Percentiles rank a stretch among this genome's conserved stretches.
These are phyloP conservation scores for Cladosporium sp. DNA, from an alignment of 2,329 filamentous ascomycete species.

Conservation along the genomic window DNA sequence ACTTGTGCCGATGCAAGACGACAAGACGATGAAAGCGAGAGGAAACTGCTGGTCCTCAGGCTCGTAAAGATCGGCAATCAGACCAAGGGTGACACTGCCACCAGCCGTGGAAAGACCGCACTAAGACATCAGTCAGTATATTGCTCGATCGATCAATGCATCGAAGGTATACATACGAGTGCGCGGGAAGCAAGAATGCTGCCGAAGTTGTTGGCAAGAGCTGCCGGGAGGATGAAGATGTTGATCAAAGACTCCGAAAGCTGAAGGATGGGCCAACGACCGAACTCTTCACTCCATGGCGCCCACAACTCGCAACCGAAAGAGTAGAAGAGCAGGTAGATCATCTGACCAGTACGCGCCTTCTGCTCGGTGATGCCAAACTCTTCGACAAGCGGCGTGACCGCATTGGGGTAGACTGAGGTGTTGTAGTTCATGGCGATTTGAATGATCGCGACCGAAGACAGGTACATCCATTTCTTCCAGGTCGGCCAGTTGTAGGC, in stretches of 20 bases:
- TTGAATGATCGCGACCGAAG: conserved; percentile 45
- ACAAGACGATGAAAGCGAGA: conserved; percentile 51
- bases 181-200: conserved; percentile 40
- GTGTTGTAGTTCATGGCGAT: conserved; percentile 51
- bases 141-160: neutral
- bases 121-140: neutral
- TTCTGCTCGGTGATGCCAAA: conserved; percentile 40
- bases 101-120: conserved; percentile 56
- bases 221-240: conserved; percentile 43
- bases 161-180: conserved; percentile 25
- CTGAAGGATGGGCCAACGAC: conserved; percentile 45
- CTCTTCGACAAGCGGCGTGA: conserved; percentile 37
- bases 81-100: conserved; percentile 58
- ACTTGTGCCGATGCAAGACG: conserved; percentile 18
- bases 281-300: conserved; percentile 49
- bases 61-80: conserved; percentile 59
- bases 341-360: conserved; percentile 39
- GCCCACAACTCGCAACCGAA: conserved; percentile 47
- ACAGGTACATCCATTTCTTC: conserved; percentile 47
- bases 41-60: conserved; percentile 54
- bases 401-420: conserved; percentile 45
- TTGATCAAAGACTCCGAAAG: conserved; percentile 46
- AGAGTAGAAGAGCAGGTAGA: conserved; percentile 46
- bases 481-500: conserved; percentile 41
- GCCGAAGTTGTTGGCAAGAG: conserved; percentile 36